Evolutionary conservation across 129 eudicot genomes (phyloP).

Genomic region (Logfia minima): DNA sequence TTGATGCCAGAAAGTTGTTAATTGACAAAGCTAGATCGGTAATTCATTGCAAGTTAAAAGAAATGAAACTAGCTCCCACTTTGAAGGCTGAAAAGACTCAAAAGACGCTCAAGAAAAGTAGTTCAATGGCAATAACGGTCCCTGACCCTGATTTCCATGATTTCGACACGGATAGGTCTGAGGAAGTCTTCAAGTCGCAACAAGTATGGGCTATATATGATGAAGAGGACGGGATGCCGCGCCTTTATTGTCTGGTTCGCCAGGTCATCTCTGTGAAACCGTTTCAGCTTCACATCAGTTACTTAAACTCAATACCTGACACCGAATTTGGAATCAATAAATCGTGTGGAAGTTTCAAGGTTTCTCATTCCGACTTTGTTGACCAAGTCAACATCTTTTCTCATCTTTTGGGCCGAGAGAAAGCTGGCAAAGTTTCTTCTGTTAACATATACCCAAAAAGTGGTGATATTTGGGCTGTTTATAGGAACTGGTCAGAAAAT

Average conservation of each 20-base stretch:
- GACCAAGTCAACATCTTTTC: constrained; percentile 95
- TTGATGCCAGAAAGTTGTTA: constrained; percentile 72
- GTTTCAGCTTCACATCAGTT: constrained; percentile 75
- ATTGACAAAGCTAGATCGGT: constrained; percentile 67
- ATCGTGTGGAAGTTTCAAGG: constrained; percentile 88
- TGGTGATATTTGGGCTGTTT: constrained; percentile 93
- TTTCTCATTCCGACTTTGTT: constrained; percentile 55
- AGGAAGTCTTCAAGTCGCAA: constrained; percentile 74
- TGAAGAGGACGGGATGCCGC: constrained; percentile 99
- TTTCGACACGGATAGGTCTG: constrained; percentile 83
- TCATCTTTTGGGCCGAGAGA: constrained; percentile 75
- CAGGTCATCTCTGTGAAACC: constrained; percentile 80
- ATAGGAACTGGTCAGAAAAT: constrained; percentile 76
- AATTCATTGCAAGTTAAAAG: constrained; percentile 61
- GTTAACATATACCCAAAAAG: constrained; percentile 75
- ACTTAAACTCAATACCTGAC: constrained; percentile 83
- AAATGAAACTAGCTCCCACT: constrained; percentile 51
- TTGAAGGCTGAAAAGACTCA: constrained; percentile 51
- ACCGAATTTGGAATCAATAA: constrained; percentile 79
- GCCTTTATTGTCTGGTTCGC: constrained; percentile 86
- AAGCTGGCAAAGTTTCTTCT: constrained; percentile 78
- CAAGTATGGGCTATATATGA: constrained; percentile 99
- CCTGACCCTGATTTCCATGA: constrained; percentile 97
- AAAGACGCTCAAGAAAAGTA: constrained; percentile 50
- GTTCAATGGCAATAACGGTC: constrained; percentile 70